Evolutionary conservation across 2,329 filamentous ascomycete genomes (phyloP), one percentile per base, ranked within the genome.

Genomic region (Aspergillus awamori): DNA sequence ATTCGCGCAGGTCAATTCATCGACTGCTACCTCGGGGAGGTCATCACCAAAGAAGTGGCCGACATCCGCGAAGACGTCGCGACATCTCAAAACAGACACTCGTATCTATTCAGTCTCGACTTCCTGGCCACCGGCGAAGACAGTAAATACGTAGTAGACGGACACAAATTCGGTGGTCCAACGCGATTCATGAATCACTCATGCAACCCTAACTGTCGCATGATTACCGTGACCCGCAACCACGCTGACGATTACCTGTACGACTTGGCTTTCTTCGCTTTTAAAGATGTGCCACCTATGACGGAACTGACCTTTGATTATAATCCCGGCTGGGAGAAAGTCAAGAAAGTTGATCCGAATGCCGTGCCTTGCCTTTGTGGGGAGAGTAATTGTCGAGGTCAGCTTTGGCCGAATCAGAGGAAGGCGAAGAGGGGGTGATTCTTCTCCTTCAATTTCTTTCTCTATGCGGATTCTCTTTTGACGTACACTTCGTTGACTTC

Each of bases 221-320:
- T 80, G 45, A 74, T 81, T 24, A 70, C 79, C 0, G 80, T 81
- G 0, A 77, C 77, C 0, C 75, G 74, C 2, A 75, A 74, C 30
- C 76, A 80, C 20, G 73, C 67, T 1, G 80, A 81, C 36, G 60
- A 71, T 0, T 69, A 72, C 0, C 69, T 83, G 2, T 83, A 82
- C 54, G 73, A 80, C 30, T 69, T 83, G 1, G 80, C 80, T 0
- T 82, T 83, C 60, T 83, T 83, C 41, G 76, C 81, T 0, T 63
- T 77, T 1, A 70, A 71, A 2, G 74, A 79, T 13, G 81, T 83
- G 15, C 70, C 72, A 0, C 71, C 76, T 0, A 71, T 71, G 1
- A 79, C 73, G 0, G 81, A 83, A 56, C 63, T 83, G 0, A 81
- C 79, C 0, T 82, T 83, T 26, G 80, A 82, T 49, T 83, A 83